phyloP scores from a whole-genome alignment of 345 rosid genomes.

The Heritiera fomes region DNA sequence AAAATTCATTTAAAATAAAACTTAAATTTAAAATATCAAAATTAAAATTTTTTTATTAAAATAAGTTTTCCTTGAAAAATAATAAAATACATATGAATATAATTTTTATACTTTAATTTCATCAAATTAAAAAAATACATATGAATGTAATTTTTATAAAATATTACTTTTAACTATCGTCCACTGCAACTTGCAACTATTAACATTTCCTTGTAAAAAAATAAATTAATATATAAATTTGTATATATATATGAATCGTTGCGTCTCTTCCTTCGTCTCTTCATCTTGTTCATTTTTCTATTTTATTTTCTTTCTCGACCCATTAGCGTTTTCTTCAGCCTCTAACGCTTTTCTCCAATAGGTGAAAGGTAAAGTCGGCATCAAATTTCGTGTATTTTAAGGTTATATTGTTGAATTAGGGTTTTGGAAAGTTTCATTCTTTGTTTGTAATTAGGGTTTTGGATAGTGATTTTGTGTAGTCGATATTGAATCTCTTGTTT shows the following conservation, averaged over 20 bases:
- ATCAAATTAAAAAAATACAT: not conserved
- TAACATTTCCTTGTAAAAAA: not conserved
- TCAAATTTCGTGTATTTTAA: slow-evolving; percentile 11
- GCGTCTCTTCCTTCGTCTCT: slow-evolving; percentile 23
- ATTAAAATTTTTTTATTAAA: too few relatives aligned
- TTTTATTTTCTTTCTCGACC: slow-evolving; percentile 15
- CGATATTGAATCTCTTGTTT: slow-evolving; percentile 22
- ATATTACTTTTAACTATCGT: too few relatives aligned
- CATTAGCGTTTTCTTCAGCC: slow-evolving; percentile 39
- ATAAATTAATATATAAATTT: not conserved
- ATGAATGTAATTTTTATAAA: not conserved
- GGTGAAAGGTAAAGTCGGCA: slow-evolving; percentile 23
- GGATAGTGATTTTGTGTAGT: not conserved
- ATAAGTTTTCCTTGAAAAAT: too few relatives aligned
- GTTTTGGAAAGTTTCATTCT: slow-evolving; percentile 16
- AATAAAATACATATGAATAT: not conserved
- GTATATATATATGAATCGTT: too few relatives aligned
- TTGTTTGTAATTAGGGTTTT: not conserved
- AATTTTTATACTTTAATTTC: not conserved
- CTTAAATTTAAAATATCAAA: too few relatives aligned
- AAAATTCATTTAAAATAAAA: too few relatives aligned
- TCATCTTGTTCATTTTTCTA: slow-evolving; percentile 22
- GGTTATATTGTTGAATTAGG: slow-evolving; percentile 27
- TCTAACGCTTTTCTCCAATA: slow-evolving; percentile 32
- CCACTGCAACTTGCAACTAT: too few relatives aligned